Conservation (phyloP, 1,139 yeast genomes). For the Blastobotrys elegans region DNA sequence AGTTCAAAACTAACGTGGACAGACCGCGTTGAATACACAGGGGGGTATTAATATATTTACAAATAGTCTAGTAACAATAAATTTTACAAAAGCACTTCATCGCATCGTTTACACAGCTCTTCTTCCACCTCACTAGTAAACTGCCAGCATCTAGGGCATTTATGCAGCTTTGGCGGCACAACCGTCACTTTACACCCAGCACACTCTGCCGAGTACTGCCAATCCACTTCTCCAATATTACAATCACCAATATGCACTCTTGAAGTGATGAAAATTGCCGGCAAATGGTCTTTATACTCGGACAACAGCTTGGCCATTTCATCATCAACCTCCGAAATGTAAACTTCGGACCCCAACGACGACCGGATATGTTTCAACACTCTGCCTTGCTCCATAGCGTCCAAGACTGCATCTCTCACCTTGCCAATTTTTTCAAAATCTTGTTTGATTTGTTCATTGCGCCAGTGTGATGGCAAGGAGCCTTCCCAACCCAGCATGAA, state of each 20-base stretch:
- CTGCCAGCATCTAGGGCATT: slow-evolving; percentile 97
- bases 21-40: too few relatives aligned
- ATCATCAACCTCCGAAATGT: slow-evolving; percentile 32
- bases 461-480: slow-evolving; percentile 33
- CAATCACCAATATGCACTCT: slow-evolving; percentile 40
- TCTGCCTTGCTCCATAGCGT: slow-evolving; percentile 45
- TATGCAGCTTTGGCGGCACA: slow-evolving; percentile 44
- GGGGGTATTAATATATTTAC: too few relatives aligned
- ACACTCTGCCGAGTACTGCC: slow-evolving; percentile 31
- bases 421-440: slow-evolving; percentile 40
- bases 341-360: slow-evolving; percentile 56
- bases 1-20: too few relatives aligned
- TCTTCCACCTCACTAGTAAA: slow-evolving; percentile 50
- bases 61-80: not conserved
- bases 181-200: slow-evolving; percentile 39
- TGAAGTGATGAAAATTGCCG: slow-evolving; percentile 68
- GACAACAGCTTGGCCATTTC: slow-evolving; percentile 20
- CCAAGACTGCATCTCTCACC: slow-evolving; percentile 48
- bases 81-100: slow-evolving; percentile 21
- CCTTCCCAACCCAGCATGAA: slow-evolving; percentile 39
- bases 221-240: slow-evolving; percentile 25
- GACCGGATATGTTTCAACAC: slow-evolving; percentile 50
- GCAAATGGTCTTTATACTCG: slow-evolving; percentile 26
- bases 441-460: slow-evolving; percentile 27
- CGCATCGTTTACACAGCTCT: slow-evolving; percentile 65